Conservation (phyloP, 225 moss, liverwort and hornwort genomes). For the Antitrichia curtipendula region DNA sequence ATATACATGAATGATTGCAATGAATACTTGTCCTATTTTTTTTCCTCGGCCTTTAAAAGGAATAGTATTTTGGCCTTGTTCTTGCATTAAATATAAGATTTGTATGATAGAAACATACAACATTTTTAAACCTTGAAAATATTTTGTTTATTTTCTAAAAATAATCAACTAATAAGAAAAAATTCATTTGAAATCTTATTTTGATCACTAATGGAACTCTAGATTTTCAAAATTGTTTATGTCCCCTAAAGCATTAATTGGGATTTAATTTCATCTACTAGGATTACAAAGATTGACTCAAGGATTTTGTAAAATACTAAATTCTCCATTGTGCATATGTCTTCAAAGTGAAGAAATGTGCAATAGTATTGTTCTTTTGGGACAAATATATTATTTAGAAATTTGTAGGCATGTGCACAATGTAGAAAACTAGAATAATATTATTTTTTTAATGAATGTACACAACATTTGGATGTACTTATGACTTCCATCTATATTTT, state of each 20-base stretch:
- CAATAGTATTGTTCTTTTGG: background rate
- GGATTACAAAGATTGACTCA: background rate
- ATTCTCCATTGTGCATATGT: fast-evolving
- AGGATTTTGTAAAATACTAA: background rate
- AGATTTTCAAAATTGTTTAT: background rate
- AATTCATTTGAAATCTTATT: background rate
- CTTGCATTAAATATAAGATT: background rate
- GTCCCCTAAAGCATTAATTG: background rate
- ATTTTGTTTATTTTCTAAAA: background rate
- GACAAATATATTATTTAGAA: background rate
- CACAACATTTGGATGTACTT: background rate
- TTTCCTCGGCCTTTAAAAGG: fast-evolving
- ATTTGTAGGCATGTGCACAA: background rate
- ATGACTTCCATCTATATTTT: too few species aligned
- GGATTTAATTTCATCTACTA: background rate
- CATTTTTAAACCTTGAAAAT: too few species aligned
- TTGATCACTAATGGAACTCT: background rate
- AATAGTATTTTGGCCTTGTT: background rate
- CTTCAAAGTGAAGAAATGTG: background rate
- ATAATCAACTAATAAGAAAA: background rate
- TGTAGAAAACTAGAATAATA: background rate
- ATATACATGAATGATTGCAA: background rate
- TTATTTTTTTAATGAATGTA: background rate
- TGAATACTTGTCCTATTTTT: background rate
- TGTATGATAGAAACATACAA: too few species aligned